Conservation (phyloP, 345 rosid species). For the Rhodamnia argentea region DNA sequence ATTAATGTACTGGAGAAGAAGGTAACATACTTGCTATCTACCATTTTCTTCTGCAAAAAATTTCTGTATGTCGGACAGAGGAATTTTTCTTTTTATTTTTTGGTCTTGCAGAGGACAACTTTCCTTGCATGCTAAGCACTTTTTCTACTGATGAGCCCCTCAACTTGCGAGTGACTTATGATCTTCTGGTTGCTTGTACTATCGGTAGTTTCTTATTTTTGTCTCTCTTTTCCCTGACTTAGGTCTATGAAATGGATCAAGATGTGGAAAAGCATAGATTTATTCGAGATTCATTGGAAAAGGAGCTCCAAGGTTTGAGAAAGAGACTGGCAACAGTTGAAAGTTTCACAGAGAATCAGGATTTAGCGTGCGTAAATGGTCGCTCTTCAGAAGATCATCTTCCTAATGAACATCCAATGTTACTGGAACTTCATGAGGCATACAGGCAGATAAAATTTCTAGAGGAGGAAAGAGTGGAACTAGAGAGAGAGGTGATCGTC, state of each 20-base stretch:
- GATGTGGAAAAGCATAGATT: conserved; percentile 67
- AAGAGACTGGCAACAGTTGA: conserved; percentile 55
- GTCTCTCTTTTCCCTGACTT: conserved; percentile 8
- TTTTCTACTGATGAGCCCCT: not conserved
- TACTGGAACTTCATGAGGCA: conserved; percentile 46
- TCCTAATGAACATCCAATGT: conserved; percentile 25
- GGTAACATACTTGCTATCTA: conserved; percentile 20
- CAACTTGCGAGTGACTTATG: not conserved
- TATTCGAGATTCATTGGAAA: conserved; percentile 60
- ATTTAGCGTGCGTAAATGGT: conserved; percentile 18
- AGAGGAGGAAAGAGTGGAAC: conserved; percentile 47
- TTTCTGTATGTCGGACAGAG: not conserved
- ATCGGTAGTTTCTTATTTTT: not conserved
- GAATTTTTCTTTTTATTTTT: not conserved
- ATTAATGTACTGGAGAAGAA: conserved; percentile 74
- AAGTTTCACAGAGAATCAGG: conserved; percentile 33
- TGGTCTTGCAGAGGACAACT: not conserved
- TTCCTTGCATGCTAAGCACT: not conserved
- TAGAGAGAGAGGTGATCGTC: conserved; percentile 54
- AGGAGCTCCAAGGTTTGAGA: conserved; percentile 62
- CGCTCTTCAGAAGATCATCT: conserved; percentile 25
- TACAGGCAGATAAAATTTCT: conserved; percentile 30
- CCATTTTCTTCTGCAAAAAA: not conserved
- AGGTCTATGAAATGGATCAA: conserved; percentile 83
- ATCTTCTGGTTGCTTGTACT: not conserved